Evolutionary conservation across 2,329 filamentous ascomycete genomes (phyloP), one percentile per base, ranked within the genome.

Genomic region (Sordariomycetes sp.): DNA sequence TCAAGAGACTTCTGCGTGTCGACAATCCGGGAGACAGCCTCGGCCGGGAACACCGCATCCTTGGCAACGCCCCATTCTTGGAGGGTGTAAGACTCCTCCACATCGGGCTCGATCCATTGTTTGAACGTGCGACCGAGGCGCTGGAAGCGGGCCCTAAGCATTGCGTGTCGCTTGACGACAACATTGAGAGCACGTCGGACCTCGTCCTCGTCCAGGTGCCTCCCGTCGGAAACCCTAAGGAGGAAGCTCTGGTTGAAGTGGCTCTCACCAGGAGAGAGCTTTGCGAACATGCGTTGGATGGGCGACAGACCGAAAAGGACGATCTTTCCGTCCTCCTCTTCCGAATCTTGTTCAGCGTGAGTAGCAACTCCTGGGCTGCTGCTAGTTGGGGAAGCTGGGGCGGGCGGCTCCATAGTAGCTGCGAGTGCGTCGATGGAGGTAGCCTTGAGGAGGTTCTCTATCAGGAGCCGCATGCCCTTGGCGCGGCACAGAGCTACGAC

Each of bases 241-340:
- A 71, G 67, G 50, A 74, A 75, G 11, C 71, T 76, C 59, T 78
- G 76, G 58, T 77, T 77, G 65, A 75, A 76, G 25, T 72, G 71
- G 20, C 72, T 65, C 3, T 69, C 70, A 1, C 48, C 40, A 5
- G 43, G 43, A n/a, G 12, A 14, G 1, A 59, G 55, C 5, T 59
- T 60, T 59, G 78, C 75, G 59, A 74, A 76, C 40, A 76, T 65
- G 20, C 69, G 65, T 58, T 78, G 76, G 24, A 78, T 72, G 0
- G 76, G 76, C 0, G 75, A 74, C 1, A 79, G 62, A 0, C 65
- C 64, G 57, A 76, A 79, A 0, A 64, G 64, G n/a, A 40, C 18
- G 37, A 16, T 40, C 37, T 37, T 37, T 37, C 35, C 35, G 14
- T 37, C 35, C 35, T 37, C 35, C 35, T 37, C 35, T 14, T 37